Base-by-base conservation (phyloP, 768 basidiomycete species). In the Clitopilus hobsonii region DNA sequence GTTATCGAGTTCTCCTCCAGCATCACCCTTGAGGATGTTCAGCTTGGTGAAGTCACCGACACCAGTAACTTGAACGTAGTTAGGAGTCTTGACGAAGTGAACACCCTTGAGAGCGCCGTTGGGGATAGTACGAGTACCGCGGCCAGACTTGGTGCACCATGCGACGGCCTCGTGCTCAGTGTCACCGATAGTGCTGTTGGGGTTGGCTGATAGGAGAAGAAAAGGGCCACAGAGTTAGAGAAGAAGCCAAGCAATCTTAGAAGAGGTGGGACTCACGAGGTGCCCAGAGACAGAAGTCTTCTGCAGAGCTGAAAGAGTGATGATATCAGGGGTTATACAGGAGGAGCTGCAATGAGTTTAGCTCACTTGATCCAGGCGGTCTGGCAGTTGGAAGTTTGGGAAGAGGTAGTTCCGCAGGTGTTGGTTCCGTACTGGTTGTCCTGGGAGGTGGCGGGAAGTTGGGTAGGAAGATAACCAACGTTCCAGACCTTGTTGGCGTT, bases 261-360 rank as follows among this genome's bases (percentile, higher is more conserved):
- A 18, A 29, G 27, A 51, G 22, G 18, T 2, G 41, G 11, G 8
- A 27, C 49, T 29, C 49, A 76, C 74, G 73, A 8, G 88, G 84
- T 13, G 77, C 85, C 81, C 83, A 90, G 2, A 89, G 59, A 54
- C 88, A 90, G 65, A 87, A 89, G 61, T 91, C 88, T 69, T 83
- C 64, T 1, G 69, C 70, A 47, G 75, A 74, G 67, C 86, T 88
- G 2, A 65, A 14, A 56, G 57, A 45, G 48, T 36, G 32, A 41
- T 8, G 11, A 10, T 10, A 45, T 55, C 51, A 59, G 8, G 30
- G 18, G 28, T 48, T 49, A 5, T n/a, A 8, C 6, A 28, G 41
- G 58, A 14, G 29, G 18, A 28, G 14, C 11, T 24, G 13, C 27
- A 29, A 48, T 68, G 29, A 51, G 13, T 13, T n/a, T 10, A 18